Percentiles rank a stretch among this genome's conserved stretches.
phyloP scores from a whole-genome alignment of 257 asterid species.

The Paraleonurus japonicus region DNA sequence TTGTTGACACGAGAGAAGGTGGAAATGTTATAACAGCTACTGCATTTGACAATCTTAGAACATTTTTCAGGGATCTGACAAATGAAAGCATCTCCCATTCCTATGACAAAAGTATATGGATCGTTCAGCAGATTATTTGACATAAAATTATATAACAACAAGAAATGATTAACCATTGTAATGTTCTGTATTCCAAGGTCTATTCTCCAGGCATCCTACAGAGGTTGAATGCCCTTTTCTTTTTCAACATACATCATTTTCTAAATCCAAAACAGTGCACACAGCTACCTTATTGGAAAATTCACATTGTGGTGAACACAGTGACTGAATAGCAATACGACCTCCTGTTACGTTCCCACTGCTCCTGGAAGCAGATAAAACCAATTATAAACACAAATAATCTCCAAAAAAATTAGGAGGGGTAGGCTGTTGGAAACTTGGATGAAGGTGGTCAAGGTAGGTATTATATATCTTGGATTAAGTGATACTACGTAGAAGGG shows the following conservation, averaged over 20 bases:
- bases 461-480: not conserved
- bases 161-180: not conserved
- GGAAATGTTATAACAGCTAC: constrained; percentile 86
- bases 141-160: constrained; percentile 5
- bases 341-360: constrained; percentile 51
- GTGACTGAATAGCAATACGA: constrained; percentile 84
- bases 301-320: constrained; percentile 90
- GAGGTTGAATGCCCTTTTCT: not conserved
- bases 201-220: not conserved
- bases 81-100: constrained; percentile 88
- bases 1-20: constrained; percentile 73
- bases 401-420: not conserved
- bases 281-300: constrained; percentile 61
- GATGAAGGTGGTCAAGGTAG: not conserved
- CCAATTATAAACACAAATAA: not conserved
- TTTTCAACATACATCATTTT: not conserved
- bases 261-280: not conserved
- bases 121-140: constrained; percentile 14
- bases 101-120: constrained; percentile 34
- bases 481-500: not conserved
- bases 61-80: constrained; percentile 69
- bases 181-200: not conserved
- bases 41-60: constrained; percentile 70
- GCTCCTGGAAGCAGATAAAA: constrained; percentile 43
- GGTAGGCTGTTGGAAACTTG: not conserved